Percentiles rank a stretch among this genome's conserved stretches.
phyloP scores from a whole-genome alignment of 2,329 filamentous ascomycete genomes.

The Hymenoscyphus linearis region DNA sequence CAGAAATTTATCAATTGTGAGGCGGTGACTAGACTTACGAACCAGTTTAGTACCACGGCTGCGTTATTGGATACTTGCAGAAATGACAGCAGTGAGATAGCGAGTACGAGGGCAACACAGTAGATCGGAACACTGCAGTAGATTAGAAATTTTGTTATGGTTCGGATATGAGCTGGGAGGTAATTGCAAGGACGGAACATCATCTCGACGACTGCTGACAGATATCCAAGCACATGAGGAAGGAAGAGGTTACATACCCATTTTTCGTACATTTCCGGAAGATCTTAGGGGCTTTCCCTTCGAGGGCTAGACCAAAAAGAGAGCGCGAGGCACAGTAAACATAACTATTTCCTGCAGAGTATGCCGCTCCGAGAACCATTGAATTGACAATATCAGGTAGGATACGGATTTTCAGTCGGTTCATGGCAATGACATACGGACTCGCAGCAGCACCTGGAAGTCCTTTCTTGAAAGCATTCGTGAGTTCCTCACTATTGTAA shows the following conservation, averaged over 20 bases:
- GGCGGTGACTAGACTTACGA: constrained; percentile 52
- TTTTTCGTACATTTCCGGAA: constrained; percentile 43
- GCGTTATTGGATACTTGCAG: constrained; percentile 53
- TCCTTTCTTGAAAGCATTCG: constrained; percentile 44
- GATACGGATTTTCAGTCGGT: constrained; percentile 47
- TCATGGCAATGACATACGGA: constrained; percentile 53
- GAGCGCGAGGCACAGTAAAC: constrained; percentile 44
- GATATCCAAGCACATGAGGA: too few relatives aligned
- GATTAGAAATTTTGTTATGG: too few relatives aligned
- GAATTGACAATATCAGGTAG: constrained; percentile 59
- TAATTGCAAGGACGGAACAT: too few relatives aligned
- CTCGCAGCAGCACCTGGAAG: constrained; percentile 32
- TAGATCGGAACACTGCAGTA: constrained; percentile 49
- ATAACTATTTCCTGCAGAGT: constrained; percentile 51
- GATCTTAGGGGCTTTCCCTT: constrained; percentile 43
- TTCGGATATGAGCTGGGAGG: too few relatives aligned
- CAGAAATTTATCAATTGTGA: constrained; percentile 50
- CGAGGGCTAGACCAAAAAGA: constrained; percentile 46
- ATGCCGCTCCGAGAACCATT: constrained; percentile 47
- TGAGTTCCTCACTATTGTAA: constrained; percentile 55
- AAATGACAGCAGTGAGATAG: constrained; percentile 56
- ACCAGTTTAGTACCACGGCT: constrained; percentile 55
- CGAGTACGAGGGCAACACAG: constrained; percentile 49
- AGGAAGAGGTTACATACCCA: constrained; percentile 19
- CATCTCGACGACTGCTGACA: too few relatives aligned